Percentiles rank a stretch among this genome's conserved stretches.
phyloP scores from a whole-genome alignment of 2,329 filamentous ascomycete species.

The Phialophora macrospora region DNA sequence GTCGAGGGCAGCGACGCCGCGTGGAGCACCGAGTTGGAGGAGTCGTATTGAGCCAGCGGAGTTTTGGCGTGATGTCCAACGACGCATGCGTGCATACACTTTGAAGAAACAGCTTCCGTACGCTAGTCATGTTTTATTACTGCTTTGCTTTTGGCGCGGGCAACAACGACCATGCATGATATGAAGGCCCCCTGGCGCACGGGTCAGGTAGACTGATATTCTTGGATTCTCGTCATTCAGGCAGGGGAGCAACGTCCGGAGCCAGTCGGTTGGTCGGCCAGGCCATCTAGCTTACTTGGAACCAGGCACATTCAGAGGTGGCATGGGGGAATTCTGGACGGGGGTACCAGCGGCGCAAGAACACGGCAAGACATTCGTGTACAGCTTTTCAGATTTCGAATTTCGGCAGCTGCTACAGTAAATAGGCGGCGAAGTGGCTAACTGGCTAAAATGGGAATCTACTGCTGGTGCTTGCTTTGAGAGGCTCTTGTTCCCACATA shows the following conservation, averaged over 20 bases:
- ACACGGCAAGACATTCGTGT: too few relatives aligned
- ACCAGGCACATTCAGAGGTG: too few relatives aligned
- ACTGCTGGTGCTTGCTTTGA: too few relatives aligned
- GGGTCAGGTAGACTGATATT: neutral
- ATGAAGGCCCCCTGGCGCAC: neutral
- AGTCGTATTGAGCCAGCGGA: slow-evolving; percentile 34
- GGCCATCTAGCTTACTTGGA: too few relatives aligned
- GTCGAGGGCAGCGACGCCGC: slow-evolving; percentile 38
- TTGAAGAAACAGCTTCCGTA: neutral
- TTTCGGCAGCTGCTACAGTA: too few relatives aligned
- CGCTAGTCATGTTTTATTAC: neutral
- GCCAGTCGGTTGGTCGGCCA: too few relatives aligned
- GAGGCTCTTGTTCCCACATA: too few relatives aligned
- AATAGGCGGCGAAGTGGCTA: too few relatives aligned
- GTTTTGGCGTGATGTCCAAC: neutral
- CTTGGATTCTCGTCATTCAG: neutral
- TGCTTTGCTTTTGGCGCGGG: neutral
- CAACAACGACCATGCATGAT: neutral
- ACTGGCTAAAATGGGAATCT: too few relatives aligned
- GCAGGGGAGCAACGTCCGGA: neutral
- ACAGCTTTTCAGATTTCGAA: too few relatives aligned
- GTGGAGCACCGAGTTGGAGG: slow-evolving; percentile 39
- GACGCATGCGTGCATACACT: neutral
- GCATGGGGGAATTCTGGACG: too few relatives aligned
- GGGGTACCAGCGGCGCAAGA: too few relatives aligned